Conservation (phyloP, 2,329 filamentous ascomycete genomes). For the Alternaria sp. region DNA sequence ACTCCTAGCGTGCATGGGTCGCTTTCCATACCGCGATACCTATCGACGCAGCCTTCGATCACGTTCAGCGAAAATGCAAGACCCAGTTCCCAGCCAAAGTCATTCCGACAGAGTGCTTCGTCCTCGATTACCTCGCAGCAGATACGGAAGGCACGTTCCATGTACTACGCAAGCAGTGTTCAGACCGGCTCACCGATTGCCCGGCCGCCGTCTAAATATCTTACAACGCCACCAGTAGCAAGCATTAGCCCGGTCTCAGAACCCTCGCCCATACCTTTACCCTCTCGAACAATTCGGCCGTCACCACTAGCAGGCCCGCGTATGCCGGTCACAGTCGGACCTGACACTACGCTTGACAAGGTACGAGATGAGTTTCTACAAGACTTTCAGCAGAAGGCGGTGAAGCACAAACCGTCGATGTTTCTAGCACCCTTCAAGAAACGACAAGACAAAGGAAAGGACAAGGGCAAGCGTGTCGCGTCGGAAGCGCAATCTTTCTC, state of each 20-base stretch:
- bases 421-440: slow-evolving; percentile 55
- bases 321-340: slow-evolving; percentile 33
- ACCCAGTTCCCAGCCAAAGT: slow-evolving; percentile 34
- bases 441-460: slow-evolving; percentile 41
- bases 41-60: slow-evolving; percentile 29
- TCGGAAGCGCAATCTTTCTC: slow-evolving; percentile 24
- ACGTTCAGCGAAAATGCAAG: slow-evolving; percentile 31
- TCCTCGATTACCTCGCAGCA: slow-evolving; percentile 41
- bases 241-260: slow-evolving; percentile 12
- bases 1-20: slow-evolving; percentile 14
- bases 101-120: slow-evolving; percentile 28
- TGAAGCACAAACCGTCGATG: slow-evolving; percentile 53
- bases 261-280: background rate
- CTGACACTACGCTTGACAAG: slow-evolving; percentile 34
- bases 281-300: slow-evolving; percentile 12
- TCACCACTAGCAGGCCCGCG: slow-evolving; percentile 31
- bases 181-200: slow-evolving; percentile 47
- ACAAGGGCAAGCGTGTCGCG: slow-evolving; percentile 20
- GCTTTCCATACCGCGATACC: slow-evolving; percentile 13
- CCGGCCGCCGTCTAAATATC: slow-evolving; percentile 41
- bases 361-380: slow-evolving; percentile 52
- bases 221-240: slow-evolving; percentile 30
- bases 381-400: slow-evolving; percentile 48
- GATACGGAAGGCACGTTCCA: slow-evolving; percentile 47
- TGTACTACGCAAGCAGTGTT: slow-evolving; percentile 48